These are phyloP conservation scores for Solanum appendiculatum DNA, from an alignment of 257 asterid genomes.

Conservation along the genomic window DNA sequence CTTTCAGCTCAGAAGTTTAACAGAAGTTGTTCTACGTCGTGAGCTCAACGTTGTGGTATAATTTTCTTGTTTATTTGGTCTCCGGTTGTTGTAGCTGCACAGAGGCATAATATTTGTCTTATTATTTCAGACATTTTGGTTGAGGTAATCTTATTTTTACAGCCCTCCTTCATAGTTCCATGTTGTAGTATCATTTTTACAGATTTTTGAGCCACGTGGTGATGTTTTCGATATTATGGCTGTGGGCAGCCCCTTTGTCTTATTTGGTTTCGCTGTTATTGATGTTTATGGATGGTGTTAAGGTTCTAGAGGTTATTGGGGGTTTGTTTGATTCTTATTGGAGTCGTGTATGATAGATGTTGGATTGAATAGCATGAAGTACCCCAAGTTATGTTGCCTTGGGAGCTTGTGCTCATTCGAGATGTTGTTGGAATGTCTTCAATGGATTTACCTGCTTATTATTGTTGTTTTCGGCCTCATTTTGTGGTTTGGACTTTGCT, in stretches of 20 bases:
- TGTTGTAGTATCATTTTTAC: background rate
- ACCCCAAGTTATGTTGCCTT: no score
- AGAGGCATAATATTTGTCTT: background rate
- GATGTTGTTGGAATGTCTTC: no score
- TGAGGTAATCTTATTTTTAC: background rate
- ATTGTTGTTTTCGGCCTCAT: background rate
- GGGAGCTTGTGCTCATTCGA: no score
- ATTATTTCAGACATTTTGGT: background rate
- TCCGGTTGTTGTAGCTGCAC: rapidly evolving
- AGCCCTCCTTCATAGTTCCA: background rate
- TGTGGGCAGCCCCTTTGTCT: background rate
- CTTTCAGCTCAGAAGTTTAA: background rate
- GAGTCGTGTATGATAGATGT: background rate
- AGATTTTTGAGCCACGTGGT: background rate
- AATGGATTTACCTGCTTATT: no score
- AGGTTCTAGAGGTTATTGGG: no score
- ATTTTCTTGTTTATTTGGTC: background rate
- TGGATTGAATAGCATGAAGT: no score
- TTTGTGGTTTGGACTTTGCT: no score
- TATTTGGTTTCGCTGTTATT: no score
- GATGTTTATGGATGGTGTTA: no score
- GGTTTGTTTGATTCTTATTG: background rate
- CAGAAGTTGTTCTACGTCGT: no score
- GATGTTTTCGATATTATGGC: background rate
- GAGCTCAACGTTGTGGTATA: background rate